phyloP scores from a whole-genome alignment of 208 protist species.

The Dictyostelium gargantuum region DNA sequence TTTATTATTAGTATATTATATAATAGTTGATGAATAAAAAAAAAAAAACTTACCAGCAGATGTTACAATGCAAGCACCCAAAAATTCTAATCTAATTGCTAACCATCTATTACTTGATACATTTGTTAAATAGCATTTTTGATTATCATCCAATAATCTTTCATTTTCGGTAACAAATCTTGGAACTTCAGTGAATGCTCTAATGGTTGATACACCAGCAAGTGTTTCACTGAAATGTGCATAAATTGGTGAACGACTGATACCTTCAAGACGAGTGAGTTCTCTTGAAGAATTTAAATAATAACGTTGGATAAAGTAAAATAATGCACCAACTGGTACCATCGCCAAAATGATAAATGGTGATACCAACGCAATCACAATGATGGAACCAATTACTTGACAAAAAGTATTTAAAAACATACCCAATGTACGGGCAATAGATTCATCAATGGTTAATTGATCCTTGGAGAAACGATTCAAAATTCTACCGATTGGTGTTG shows the following conservation, averaged over 20 bases:
- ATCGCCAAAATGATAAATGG: conserved; percentile 72
- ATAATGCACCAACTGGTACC: conserved; percentile 77
- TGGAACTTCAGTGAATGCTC: conserved; percentile 78
- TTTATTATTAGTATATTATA: too few species aligned
- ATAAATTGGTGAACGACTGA: conserved; percentile 93
- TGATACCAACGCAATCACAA: conserved; percentile 67
- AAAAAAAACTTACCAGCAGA: neutral
- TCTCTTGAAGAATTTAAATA: conserved; percentile 90
- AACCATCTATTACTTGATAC: conserved; percentile 87
- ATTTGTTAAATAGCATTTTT: conserved; percentile 44
- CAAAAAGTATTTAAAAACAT: conserved; percentile 63
- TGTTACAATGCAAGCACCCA: conserved; percentile 57
- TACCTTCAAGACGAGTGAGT: conserved; percentile 89
- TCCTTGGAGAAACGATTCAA: conserved; percentile 86
- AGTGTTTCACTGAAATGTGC: conserved; percentile 92
- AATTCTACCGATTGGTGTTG: conserved; percentile 84
- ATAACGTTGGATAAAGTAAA: conserved; percentile 86
- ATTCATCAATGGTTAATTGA: conserved; percentile 75
- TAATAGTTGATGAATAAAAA: too few species aligned
- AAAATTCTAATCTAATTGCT: conserved; percentile 85
- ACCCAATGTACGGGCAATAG: conserved; percentile 16
- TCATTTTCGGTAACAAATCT: conserved; percentile 83
- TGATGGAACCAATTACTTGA: conserved; percentile 69
- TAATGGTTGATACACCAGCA: conserved; percentile 88
- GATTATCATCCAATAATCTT: conserved; percentile 82